phyloP scores from a whole-genome alignment of 73 alveolate species.

The Tetrahymena malaccensis region DNA sequence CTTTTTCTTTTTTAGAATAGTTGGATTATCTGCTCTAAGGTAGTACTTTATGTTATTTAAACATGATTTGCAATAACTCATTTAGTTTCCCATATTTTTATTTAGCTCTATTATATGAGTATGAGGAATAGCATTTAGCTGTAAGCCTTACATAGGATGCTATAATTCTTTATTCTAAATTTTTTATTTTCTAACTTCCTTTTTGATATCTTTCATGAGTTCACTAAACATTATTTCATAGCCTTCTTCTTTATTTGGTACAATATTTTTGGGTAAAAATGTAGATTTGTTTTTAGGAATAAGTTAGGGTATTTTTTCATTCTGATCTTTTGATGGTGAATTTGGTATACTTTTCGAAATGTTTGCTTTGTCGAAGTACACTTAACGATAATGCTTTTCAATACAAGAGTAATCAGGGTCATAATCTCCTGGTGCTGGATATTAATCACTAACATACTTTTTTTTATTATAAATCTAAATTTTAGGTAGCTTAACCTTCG shows the following conservation, averaged over 20 bases:
- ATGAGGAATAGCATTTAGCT: background rate
- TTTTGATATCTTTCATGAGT: background rate
- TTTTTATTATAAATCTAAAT: background rate
- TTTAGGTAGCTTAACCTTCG: background rate
- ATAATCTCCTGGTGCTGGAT: background rate
- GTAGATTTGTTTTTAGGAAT: background rate
- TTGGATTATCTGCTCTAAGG: background rate
- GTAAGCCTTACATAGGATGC: background rate
- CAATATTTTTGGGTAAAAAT: background rate
- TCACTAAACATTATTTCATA: background rate
- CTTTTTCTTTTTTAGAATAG: background rate
- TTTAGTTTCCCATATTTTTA: background rate
- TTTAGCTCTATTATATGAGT: background rate
- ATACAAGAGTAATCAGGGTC: background rate
- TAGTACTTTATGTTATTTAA: background rate
- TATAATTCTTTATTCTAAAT: background rate
- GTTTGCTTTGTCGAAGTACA: background rate
- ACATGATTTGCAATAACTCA: background rate
- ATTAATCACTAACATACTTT: background rate
- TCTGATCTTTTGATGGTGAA: background rate
- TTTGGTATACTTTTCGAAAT: background rate
- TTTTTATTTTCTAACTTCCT: background rate
- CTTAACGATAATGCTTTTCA: background rate
- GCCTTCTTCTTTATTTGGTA: background rate
- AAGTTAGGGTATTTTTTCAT: background rate